A percentile compares a stretch with the other conserved stretches of the same genome.
Evolutionary conservation across 2,329 filamentous ascomycete genomes (phyloP).

Genomic region (Trichoderma atrobrunneum): DNA sequence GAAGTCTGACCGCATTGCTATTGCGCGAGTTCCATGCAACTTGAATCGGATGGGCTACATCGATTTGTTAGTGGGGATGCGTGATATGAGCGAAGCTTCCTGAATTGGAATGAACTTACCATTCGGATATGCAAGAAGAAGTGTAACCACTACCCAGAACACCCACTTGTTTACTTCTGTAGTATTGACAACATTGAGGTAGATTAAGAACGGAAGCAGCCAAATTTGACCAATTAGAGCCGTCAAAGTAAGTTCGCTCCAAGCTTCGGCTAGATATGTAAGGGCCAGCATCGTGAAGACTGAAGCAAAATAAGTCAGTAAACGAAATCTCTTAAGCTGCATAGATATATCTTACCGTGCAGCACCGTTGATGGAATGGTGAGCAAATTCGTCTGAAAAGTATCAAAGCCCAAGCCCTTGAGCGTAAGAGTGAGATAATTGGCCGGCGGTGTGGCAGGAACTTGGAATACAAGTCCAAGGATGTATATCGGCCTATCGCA

Average conservation of each 20-base stretch:
- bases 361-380: conserved; percentile 39
- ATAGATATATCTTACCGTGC: not conserved
- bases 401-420: conserved; percentile 39
- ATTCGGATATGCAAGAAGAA: conserved; percentile 40
- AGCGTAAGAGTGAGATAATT: conserved; percentile 45
- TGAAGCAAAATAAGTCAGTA: not conserved
- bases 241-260: conserved; percentile 30
- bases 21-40: conserved; percentile 62
- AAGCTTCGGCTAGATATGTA: conserved; percentile 17
- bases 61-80: conserved; percentile 25
- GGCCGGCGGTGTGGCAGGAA: conserved; percentile 38
- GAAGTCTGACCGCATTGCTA: conserved; percentile 58
- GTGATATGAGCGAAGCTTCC: not conserved
- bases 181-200: conserved; percentile 38
- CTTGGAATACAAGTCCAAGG: conserved; percentile 46
- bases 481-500: conserved; percentile 24
- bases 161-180: conserved; percentile 32
- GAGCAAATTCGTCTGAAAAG: conserved; percentile 45
- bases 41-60: conserved; percentile 35
- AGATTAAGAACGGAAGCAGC: conserved; percentile 51
- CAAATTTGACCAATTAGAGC: conserved; percentile 46
- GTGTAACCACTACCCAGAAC: conserved; percentile 34
- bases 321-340: not conserved
- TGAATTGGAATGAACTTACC: conserved; percentile 26
- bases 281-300: conserved; percentile 21